Evolutionary conservation across 1,284 basidiomycete genomes (phyloP).

Genomic region (Kalmanozyma brasiliensis): DNA sequence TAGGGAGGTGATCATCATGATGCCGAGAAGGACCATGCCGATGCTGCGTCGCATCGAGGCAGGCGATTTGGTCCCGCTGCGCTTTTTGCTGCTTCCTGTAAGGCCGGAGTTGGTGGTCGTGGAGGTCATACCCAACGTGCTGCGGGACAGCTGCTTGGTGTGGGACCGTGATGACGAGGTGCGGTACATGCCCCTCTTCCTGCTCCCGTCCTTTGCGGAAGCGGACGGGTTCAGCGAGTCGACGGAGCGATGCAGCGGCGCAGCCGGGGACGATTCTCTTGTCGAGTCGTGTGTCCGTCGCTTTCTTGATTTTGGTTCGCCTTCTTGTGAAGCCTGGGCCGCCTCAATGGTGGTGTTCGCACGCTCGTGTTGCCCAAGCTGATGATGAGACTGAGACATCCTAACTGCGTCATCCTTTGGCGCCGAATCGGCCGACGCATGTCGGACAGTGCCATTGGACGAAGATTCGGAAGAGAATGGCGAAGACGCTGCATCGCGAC

Average conservation of each 20-base stretch:
- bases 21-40: slow-evolving; percentile 41
- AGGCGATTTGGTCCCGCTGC: slow-evolving; percentile 30
- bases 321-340: not conserved
- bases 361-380: slow-evolving; percentile 25
- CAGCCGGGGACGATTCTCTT: slow-evolving; percentile 15
- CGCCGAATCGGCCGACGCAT: slow-evolving; percentile 15
- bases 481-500: slow-evolving; percentile 6
- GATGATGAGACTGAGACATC: slow-evolving; percentile 31
- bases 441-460: slow-evolving; percentile 33
- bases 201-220: not conserved
- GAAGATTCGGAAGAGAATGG: slow-evolving; percentile 19
- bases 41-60: slow-evolving; percentile 36
- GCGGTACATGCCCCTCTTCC: slow-evolving; percentile 20
- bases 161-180: slow-evolving; percentile 25
- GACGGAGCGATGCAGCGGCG: slow-evolving; percentile 16
- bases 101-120: not conserved
- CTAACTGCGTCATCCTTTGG: slow-evolving; percentile 5
- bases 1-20: slow-evolving; percentile 30
- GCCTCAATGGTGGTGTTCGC: no score
- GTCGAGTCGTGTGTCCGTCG: slow-evolving; percentile 14
- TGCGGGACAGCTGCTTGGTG: no score
- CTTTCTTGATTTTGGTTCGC: not conserved
- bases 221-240: slow-evolving; percentile 8
- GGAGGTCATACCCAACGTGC: slow-evolving; percentile 5
- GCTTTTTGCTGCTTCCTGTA: slow-evolving; percentile 5